Base-by-base conservation (phyloP, 2,329 filamentous ascomycete species). In the Calonectria multiphialidica region DNA sequence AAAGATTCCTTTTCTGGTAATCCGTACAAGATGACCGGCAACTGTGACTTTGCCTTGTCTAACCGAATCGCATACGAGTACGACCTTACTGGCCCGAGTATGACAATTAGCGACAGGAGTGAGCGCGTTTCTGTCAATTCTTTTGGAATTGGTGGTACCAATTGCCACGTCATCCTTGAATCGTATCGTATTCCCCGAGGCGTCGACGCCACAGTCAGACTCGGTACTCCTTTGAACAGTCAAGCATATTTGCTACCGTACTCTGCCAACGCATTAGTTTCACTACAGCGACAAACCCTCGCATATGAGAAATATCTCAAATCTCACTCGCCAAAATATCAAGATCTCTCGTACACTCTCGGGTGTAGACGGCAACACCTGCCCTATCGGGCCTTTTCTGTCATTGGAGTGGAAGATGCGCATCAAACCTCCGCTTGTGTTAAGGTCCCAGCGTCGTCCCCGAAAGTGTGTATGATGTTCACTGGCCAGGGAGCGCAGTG, bases 1-100 rank as follows among this genome's bases (percentile, higher is more conserved):
- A 76, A 68, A 25, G 82, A 83, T 12, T 23, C 70, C 0, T 72
- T 76, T 35, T 40, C 66, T 1, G 69, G 69, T 2, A 74, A 64
- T 9, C 33, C 49, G 18, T 79, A 82, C 66, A 70, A 68, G 2
- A 74, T 76, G 10, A 77, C 72, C 0, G 78, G 78, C 2, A 66
- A 62, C 6, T 70, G 68, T 5, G 78, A 82, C 25, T 80, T 79
- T 49, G 66, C 78, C 3, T 53, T 84, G 12, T 70, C 79, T 9
- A 83, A 82, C 66, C 75, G 82, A 16, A 70, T 84, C 4, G 78
- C 79, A 10, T 79, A 80, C 53, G 76, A 77, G 50, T 80, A 79
- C 30, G 87, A 90, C 70, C 82, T 91, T 49, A 81, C 83, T 44
- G 89, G 89, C 0, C 88, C 88, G 1, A 83, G 85, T 9, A 53